Conservation (phyloP, 805 yeast species). For the Zygoascus bituminiphila region DNA sequence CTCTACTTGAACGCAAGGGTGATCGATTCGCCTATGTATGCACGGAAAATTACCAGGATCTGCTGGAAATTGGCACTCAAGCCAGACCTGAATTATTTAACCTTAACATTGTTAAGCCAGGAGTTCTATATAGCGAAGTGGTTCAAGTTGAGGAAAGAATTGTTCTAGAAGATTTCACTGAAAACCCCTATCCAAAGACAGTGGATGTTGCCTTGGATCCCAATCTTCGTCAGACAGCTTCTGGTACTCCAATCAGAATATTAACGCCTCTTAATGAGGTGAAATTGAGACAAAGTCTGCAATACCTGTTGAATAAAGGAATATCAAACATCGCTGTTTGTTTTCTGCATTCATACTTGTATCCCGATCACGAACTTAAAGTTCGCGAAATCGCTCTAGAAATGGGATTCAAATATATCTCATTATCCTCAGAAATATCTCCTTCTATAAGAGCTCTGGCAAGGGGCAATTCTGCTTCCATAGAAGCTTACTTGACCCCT, state of each 20-base stretch:
- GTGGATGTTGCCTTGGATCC: conserved; percentile 23
- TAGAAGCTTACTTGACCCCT: conserved; percentile 78
- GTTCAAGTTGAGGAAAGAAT: conserved; percentile 85
- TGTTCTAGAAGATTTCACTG: conserved; percentile 72
- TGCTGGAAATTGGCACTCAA: conserved; percentile 78
- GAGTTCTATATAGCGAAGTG: conserved; percentile 62
- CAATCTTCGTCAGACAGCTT: conserved; percentile 43
- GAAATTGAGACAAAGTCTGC: conserved; percentile 27
- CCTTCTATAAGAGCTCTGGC: conserved; percentile 73
- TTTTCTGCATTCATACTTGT: conserved; percentile 63
- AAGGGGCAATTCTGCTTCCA: conserved; percentile 67
- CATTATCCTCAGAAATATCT: conserved; percentile 56
- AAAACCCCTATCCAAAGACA: conserved; percentile 45
- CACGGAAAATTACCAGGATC: conserved; percentile 80
- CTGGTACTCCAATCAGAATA: conserved; percentile 60
- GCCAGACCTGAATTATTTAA: conserved; percentile 86
- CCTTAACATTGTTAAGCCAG: conserved; percentile 61
- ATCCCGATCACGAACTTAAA: conserved; percentile 53
- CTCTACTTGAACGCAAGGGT: conserved; percentile 85
- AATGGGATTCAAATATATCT: conserved; percentile 59
- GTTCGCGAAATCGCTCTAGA: conserved; percentile 51
- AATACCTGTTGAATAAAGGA: conserved; percentile 32
- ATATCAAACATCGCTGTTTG: conserved; percentile 64
- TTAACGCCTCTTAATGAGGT: conserved; percentile 41
- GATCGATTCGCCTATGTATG: conserved; percentile 76